phyloP scores from a whole-genome alignment of 306 rosid species.

The Citrullus colocynthis region DNA sequence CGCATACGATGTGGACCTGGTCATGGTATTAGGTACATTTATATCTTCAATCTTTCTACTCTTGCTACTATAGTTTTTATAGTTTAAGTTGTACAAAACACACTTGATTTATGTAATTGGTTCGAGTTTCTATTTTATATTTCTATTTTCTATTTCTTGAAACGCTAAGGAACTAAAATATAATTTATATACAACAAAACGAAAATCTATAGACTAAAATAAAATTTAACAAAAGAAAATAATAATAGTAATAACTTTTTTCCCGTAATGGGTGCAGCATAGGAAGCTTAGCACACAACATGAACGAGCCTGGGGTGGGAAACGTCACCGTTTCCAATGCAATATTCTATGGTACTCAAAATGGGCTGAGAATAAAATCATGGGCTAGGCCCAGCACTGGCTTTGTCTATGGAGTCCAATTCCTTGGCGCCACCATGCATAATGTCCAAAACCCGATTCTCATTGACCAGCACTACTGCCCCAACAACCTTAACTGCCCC shows the following conservation, averaged over 20 bases:
- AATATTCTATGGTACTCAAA: not conserved
- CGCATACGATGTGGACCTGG: slow-evolving; percentile 20
- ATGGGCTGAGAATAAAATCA: slow-evolving; percentile 14
- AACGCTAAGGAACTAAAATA: too few species aligned
- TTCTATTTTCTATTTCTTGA: too few species aligned
- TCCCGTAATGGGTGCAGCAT: slow-evolving; percentile 7
- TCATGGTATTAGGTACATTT: slow-evolving; percentile 16
- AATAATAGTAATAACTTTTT: too few species aligned
- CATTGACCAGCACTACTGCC: slow-evolving; percentile 47
- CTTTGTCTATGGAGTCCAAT: slow-evolving; percentile 26
- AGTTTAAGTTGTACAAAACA: too few species aligned
- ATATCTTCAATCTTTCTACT: not conserved
- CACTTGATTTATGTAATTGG: too few species aligned
- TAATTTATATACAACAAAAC: too few species aligned
- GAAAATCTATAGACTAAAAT: too few species aligned
- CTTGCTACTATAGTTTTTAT: not conserved
- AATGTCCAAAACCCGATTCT: slow-evolving; percentile 42
- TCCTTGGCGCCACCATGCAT: slow-evolving; percentile 23
- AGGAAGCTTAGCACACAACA: slow-evolving; percentile 21
- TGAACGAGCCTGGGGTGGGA: slow-evolving; percentile 13
- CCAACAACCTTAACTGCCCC: slow-evolving; percentile 19
- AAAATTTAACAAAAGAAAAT: too few species aligned
- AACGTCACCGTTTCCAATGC: slow-evolving; percentile 15
- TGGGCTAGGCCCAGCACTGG: slow-evolving; percentile 47
- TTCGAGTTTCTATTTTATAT: too few species aligned